Base-by-base conservation (phyloP, 345 rosid genomes). In the Brassica carinata region DNA sequence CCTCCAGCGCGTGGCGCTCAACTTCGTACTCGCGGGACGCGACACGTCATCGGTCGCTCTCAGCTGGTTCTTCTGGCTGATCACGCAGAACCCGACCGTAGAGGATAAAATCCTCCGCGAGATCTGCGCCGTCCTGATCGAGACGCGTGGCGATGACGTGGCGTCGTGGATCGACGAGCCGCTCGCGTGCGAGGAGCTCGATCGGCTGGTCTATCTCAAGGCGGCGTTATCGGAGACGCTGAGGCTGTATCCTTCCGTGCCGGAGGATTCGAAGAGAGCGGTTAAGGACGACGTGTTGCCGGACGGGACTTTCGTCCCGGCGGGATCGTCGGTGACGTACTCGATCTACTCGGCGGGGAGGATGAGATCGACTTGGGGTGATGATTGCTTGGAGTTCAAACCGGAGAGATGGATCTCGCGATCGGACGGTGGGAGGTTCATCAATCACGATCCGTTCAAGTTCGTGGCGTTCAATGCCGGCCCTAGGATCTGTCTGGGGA, bases 381-480 rank as follows among this genome's bases (percentile, higher is more conserved):
- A 90, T 0, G 99, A 93, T 67, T 92, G 97, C 81, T 18, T 91
- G 76, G 98, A 96, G 75, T 92, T 86, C 58, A 85, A 86, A 9
- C 99, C 98, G 2, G 97, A 91, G 86, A 69, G 99, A 74, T 96
- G 99, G 99, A 30, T 96, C 15, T 90, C 99, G 18, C 43, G 83
- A 53, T 92, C 93, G 10, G 76, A 29, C 79, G 92, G 87, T 30
- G 94, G 91, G 3, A 83, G 74, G 5, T 90, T 93, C 69, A 45
- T 90, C 7, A 82, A 65, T 77, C 94, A 84, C 5, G 97, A 93
- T 72, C 88, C 93, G 38, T 96, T 84, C 69, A 93, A 82, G 78
- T 96, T 96, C 57, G 97, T 93, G 10, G 93, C 99, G 17, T 96
- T 96, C 74, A 96, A 96, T 36, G 98, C 98, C 5, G 99, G 98